Evolutionary conservation across 345 rosid species (phyloP), one percentile per base, ranked within the genome.

Genomic region (Gossypium australe): DNA sequence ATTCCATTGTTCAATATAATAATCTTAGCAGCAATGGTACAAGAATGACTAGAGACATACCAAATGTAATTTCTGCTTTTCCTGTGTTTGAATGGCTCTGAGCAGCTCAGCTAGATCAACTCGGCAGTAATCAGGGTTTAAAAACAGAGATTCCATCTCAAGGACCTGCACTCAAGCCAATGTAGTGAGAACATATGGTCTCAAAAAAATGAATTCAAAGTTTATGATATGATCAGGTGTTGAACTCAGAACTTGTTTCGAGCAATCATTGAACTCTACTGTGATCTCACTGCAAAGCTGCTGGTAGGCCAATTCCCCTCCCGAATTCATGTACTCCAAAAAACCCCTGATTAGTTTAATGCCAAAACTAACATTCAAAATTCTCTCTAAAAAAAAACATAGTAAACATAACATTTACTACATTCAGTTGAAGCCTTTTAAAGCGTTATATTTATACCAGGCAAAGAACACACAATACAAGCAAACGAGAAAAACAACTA

Each of bases 201-300:
- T 11, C n/a, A n/a, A 45, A 34, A 60, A 60, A 4, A 49, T 14
- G 9, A 29, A 24, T 56, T 12, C 17, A 14, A 49, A 11, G 44
- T 11, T 7, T 14, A 18, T 16, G 34, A 1, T 27, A 65, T 3
- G 51, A 51, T 34, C 17, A 66, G 29, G 57, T 66, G 59, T 5
- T 7, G 7, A n/a, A 55, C 24, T 55, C 74, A 11, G 7, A 58
- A 94, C 97, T 81, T 92, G 95, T 90, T 90, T 89, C 0, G 98
- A 94, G 89, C 92, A 92, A 76, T 89, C 94, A 71, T 75, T 92
- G 87, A 94, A 94, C 84, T 89, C 93, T 4, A 57, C 67, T 3
- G 98, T 92, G 59, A 94, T 80, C 87, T 88, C 92, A 49, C 87
- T 80, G 80, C 97, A 92, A 62, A 94, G 91, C 70, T 88, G 88